phyloP scores from a whole-genome alignment of 108 stramenopile genomes.

The Fragilariopsis cylindrus region DNA sequence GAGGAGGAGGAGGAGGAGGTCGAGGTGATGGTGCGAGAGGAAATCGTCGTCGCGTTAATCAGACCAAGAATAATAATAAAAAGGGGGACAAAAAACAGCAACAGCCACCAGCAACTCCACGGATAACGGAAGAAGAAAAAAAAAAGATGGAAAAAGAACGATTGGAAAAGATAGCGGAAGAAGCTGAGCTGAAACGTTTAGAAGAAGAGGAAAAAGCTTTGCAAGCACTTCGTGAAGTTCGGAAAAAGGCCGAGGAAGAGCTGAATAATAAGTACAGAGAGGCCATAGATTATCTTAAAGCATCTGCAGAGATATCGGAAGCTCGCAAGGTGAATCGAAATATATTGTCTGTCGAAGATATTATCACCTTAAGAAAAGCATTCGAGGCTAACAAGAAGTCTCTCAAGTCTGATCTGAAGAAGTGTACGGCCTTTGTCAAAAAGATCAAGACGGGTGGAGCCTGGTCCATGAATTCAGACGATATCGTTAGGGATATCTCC shows the following conservation, averaged over 20 bases:
- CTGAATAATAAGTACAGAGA: slow-evolving; percentile 26
- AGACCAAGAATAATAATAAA: slow-evolving; percentile 4
- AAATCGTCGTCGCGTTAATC: slow-evolving; percentile 17
- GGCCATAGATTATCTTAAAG: slow-evolving; percentile 36
- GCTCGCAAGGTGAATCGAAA: slow-evolving; percentile 31
- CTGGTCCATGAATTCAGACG: slow-evolving; percentile 58
- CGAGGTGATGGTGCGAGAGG: background rate
- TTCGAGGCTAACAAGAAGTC: slow-evolving; percentile 77
- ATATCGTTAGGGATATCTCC: slow-evolving; percentile 67
- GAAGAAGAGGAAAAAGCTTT: slow-evolving; percentile 37
- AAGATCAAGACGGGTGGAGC: slow-evolving; percentile 79
- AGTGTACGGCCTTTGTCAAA: slow-evolving; percentile 95
- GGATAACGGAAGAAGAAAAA: slow-evolving; percentile 30
- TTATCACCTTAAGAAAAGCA: slow-evolving; percentile 36
- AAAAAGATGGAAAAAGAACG: slow-evolving; percentile 30
- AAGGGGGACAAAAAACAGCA: slow-evolving; percentile 15
- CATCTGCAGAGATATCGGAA: slow-evolving; percentile 15
- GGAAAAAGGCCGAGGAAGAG: slow-evolving; percentile 27
- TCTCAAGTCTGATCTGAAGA: slow-evolving; percentile 95
- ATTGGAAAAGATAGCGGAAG: slow-evolving; percentile 30
- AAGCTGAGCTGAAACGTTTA: slow-evolving; percentile 35
- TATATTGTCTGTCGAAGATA: slow-evolving; percentile 19
- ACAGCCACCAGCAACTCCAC: slow-evolving; percentile 1
- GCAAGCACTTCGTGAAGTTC: slow-evolving; percentile 20
- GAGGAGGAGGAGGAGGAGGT: background rate